phyloP scores from a whole-genome alignment of 2,329 filamentous ascomycete genomes.

The Arthrobotrys iridis region DNA sequence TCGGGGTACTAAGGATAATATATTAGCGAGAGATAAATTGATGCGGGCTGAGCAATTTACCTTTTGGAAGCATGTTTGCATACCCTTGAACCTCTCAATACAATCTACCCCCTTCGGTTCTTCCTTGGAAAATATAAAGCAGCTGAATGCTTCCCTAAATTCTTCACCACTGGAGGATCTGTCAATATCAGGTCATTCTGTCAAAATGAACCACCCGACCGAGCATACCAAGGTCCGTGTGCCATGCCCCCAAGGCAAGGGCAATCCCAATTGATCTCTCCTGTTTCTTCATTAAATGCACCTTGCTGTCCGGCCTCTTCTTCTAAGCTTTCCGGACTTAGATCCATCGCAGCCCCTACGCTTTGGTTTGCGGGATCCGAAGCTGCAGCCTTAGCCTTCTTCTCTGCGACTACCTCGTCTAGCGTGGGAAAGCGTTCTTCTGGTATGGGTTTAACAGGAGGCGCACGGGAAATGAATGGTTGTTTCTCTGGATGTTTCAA shows the following conservation, averaged over 20 bases:
- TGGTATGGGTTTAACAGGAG: slow-evolving; percentile 54
- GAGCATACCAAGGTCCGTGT: slow-evolving; percentile 76
- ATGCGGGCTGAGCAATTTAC: slow-evolving; percentile 11
- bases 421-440: slow-evolving; percentile 58
- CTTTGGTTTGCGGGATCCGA: slow-evolving; percentile 18
- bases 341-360: slow-evolving; percentile 8
- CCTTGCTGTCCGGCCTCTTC: slow-evolving; percentile 86
- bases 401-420: slow-evolving; percentile 57
- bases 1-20: slow-evolving; percentile 74
- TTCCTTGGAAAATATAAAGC: slow-evolving; percentile 93
- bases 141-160: slow-evolving; percentile 95
- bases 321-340: slow-evolving; percentile 70
- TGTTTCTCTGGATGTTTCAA: slow-evolving; percentile 35
- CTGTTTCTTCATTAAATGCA: slow-evolving; percentile 97
- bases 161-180: slow-evolving; percentile 72
- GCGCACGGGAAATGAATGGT: slow-evolving; percentile 54
- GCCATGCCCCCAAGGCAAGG: slow-evolving; percentile 98
- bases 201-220: neutral
- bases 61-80: slow-evolving; percentile 95
- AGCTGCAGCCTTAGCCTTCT: slow-evolving; percentile 34
- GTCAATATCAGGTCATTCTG: neutral
- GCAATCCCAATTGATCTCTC: slow-evolving; percentile 99
- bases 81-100: slow-evolving; percentile 97
- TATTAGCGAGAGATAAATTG: neutral
- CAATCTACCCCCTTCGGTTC: slow-evolving; percentile 98